These are phyloP conservation scores for Trichoderma endophyticum DNA, from an alignment of 2,329 filamentous ascomycete genomes.

Conservation along the genomic window DNA sequence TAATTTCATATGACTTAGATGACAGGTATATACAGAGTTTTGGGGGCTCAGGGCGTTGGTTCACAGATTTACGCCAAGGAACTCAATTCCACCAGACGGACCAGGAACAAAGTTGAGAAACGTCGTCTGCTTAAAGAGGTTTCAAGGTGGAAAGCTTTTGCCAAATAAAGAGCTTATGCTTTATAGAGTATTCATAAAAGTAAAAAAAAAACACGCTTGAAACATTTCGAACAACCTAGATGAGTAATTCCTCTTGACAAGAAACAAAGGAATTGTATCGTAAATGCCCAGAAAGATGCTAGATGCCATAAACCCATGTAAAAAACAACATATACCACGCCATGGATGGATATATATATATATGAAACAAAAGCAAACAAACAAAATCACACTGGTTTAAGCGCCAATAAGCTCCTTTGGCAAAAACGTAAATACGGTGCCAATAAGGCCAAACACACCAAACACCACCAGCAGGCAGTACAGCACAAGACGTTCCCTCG, in stretches of 20 bases:
- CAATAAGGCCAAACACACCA: slow-evolving; percentile 65
- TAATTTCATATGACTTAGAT: neutral
- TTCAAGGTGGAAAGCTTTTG: no score
- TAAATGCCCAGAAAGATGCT: neutral
- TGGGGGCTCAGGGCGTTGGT: no score
- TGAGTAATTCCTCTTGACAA: neutral
- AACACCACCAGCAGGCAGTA: slow-evolving; percentile 70
- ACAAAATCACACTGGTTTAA: slow-evolving; percentile 24
- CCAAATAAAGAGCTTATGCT: neutral
- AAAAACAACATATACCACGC: neutral
- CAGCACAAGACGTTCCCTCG: slow-evolving; percentile 61
- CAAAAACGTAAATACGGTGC: slow-evolving; percentile 84
- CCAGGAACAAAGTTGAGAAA: no score
- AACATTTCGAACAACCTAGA: neutral
- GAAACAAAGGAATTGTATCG: neutral
- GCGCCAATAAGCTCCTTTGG: slow-evolving; percentile 70
- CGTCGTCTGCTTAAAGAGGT: neutral
- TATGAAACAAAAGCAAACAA: neutral
- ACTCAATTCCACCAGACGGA: no score
- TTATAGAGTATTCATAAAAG: neutral
- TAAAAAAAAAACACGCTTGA: neutral
- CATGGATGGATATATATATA: neutral
- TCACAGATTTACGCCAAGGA: no score
- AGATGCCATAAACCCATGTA: neutral
- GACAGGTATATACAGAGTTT: neutral